Evolutionary conservation across 306 rosid species (phyloP).

Genomic region (Rosa multiflora): DNA sequence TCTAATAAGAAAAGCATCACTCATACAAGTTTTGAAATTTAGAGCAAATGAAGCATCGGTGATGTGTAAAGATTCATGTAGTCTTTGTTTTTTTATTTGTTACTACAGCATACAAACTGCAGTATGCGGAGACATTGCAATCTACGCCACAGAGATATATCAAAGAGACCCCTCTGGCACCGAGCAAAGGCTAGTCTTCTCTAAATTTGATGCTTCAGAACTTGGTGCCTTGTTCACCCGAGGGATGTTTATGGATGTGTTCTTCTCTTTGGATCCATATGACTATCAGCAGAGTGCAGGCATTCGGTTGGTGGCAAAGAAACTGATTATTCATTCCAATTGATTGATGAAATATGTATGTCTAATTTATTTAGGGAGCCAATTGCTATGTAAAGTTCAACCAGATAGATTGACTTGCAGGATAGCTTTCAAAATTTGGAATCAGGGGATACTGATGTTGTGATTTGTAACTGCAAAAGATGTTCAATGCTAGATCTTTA

Average conservation of each 20-base stretch:
- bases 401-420: conserved; percentile 3
- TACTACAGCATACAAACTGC: conserved; percentile 73
- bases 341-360: conserved; percentile 25
- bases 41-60: background rate
- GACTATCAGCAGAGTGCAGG: conserved; percentile 89
- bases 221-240: conserved; percentile 58
- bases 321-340: conserved; percentile 63
- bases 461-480: background rate
- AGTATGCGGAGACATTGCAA: conserved; percentile 39
- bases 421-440: background rate
- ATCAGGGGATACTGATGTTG: background rate
- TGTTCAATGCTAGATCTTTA: background rate
- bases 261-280: conserved; percentile 75
- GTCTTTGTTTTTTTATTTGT: conserved; percentile 7
- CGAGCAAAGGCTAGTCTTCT: conserved; percentile 60
- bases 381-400: conserved; percentile 16
- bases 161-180: conserved; percentile 66
- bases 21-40: background rate
- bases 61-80: background rate
- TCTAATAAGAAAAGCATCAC: background rate
- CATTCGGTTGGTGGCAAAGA: conserved; percentile 74
- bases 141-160: conserved; percentile 80
- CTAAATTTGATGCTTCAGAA: conserved; percentile 70
- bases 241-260: conserved; percentile 69
- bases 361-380: conserved; percentile 17